Conservation (phyloP, 176 grass and related monocot species). For the Phoenix roebelenii region DNA sequence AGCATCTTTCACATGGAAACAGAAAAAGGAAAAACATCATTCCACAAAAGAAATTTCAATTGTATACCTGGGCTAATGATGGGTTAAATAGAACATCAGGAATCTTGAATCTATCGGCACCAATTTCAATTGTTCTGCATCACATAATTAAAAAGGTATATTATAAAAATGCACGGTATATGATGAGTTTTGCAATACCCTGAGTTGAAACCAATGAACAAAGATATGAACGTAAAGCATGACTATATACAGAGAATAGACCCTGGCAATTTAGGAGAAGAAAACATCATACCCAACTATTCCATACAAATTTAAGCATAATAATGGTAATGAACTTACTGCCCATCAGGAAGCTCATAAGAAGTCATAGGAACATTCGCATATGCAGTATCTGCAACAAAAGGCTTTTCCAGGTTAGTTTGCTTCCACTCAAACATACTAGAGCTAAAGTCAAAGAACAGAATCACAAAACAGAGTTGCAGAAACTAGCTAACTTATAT, state of each 20-base stretch:
- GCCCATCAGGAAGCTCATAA: conserved; percentile 98
- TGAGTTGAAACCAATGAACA: no score
- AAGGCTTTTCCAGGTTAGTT: no score
- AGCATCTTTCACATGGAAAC: no score
- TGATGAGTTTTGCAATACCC: no score
- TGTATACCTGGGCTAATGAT: conserved; percentile 70
- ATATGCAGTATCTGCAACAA: conserved; percentile 77
- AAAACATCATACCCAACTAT: not conserved
- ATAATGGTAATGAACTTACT: conserved; percentile 54
- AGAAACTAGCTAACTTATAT: no score
- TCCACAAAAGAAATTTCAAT: not conserved
- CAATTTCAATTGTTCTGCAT: conserved; percentile 93
- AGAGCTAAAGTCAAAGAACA: no score
- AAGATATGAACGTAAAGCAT: no score
- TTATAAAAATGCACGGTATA: not conserved
- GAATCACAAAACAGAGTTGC: no score
- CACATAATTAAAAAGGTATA: conserved; percentile 17
- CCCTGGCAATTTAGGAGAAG: not conserved
- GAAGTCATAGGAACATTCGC: conserved; percentile 98
- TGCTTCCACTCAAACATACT: no score
- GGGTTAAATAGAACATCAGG: conserved; percentile 97
- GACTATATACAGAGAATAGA: not conserved
- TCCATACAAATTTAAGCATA: conserved; percentile 7
- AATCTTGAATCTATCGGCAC: conserved; percentile 98
- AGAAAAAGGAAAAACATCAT: not conserved